A percentile compares a stretch with the other conserved stretches of the same genome.
Conservation (phyloP, 257 asterid species). For the Solanum chiquidenum region DNA sequence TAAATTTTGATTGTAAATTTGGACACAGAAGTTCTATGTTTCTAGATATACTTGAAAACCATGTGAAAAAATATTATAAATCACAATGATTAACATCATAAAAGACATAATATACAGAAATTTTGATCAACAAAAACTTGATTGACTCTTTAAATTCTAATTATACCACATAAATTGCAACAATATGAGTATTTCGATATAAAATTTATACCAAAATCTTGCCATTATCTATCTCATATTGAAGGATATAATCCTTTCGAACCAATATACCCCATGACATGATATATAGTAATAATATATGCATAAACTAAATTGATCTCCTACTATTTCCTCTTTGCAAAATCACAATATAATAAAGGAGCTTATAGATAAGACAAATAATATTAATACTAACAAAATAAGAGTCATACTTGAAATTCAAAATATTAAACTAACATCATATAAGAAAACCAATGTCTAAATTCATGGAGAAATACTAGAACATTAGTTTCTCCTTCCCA, state of each 20-base stretch:
- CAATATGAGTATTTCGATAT: background rate
- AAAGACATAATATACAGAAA: background rate
- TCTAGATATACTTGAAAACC: background rate
- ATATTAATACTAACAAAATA: background rate
- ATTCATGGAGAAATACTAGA: background rate
- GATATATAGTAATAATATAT: background rate
- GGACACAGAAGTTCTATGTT: background rate
- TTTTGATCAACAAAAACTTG: background rate
- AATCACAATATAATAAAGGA: background rate
- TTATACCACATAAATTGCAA: background rate
- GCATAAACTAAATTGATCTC: background rate
- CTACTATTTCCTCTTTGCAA: background rate
- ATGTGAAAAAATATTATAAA: background rate
- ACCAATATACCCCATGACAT: background rate
- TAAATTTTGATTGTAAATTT: fast-evolving
- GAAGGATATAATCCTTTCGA: background rate
- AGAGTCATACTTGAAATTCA: conserved; percentile 25
- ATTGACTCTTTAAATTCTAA: background rate
- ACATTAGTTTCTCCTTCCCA: background rate
- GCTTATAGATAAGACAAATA: background rate
- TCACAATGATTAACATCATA: background rate
- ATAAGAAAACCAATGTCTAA: background rate
- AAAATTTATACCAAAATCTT: background rate
- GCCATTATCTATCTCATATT: background rate
- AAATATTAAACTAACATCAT: conserved; percentile 5